These are phyloP conservation scores for Tricholoma bakamatsutake DNA, from an alignment of 768 basidiomycete species.

Conservation along the genomic window DNA sequence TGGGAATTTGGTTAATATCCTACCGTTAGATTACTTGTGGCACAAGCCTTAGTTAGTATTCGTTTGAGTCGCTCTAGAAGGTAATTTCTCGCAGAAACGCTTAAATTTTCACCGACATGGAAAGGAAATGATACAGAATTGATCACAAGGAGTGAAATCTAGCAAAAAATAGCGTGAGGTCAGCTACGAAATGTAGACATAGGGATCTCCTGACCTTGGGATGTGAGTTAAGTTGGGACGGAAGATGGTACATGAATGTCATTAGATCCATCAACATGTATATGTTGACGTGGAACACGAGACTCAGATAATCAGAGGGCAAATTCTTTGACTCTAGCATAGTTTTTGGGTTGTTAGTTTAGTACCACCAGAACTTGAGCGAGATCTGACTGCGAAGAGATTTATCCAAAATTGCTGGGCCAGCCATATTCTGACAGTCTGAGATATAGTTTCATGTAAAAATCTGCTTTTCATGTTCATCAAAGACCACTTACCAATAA, in stretches of 20 bases:
- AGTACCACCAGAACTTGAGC: slow-evolving; percentile 4
- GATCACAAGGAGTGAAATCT: slow-evolving; percentile 59
- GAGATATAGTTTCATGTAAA: slow-evolving; percentile 5
- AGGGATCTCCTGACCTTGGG: slow-evolving; percentile 35
- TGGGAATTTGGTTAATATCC: slow-evolving; percentile 3
- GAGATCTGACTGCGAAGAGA: slow-evolving; percentile 21
- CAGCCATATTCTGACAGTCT: slow-evolving; percentile 46
- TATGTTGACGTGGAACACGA: slow-evolving; percentile 37
- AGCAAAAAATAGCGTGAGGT: background rate
- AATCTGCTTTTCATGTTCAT: background rate
- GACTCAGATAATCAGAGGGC: slow-evolving; percentile 13
- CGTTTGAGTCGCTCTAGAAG: slow-evolving; percentile 50
- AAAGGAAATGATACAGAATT: slow-evolving; percentile 67
- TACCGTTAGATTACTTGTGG: slow-evolving; percentile 46
- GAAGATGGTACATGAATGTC: slow-evolving; percentile 51
- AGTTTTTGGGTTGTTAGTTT: slow-evolving; percentile 1
- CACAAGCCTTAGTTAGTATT: slow-evolving; percentile 42
- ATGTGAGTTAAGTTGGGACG: slow-evolving; percentile 35
- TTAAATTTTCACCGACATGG: slow-evolving; percentile 40
- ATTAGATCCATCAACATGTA: slow-evolving; percentile 50
- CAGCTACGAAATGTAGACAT: background rate
- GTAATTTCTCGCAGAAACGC: slow-evolving; percentile 30
- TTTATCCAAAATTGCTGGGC: slow-evolving; percentile 24
- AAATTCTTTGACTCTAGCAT: slow-evolving; percentile 6
- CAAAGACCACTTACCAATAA: slow-evolving; percentile 49